Conservation (phyloP, 73 alveolate species). For the Symbiodinium natans region DNA sequence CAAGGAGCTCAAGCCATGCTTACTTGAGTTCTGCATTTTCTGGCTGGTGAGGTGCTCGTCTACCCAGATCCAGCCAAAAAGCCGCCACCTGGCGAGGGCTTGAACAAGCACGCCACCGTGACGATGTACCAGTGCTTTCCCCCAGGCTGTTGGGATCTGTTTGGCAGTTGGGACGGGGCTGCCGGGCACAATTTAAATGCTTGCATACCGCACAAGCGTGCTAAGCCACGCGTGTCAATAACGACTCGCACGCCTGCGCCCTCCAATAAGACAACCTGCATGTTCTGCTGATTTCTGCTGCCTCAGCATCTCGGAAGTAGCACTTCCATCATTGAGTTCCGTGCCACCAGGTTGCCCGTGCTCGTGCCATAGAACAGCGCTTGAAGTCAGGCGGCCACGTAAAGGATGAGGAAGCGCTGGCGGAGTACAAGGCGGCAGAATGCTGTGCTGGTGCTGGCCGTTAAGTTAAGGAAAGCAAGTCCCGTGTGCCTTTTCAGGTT, state of each 20-base stretch:
- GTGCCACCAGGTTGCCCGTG: neutral
- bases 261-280: neutral
- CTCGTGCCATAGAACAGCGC: neutral
- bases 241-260: neutral
- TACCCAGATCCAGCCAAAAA: slow-evolving; percentile 45
- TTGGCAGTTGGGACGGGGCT: neutral
- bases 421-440: slow-evolving; percentile 53
- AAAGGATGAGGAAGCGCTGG: neutral
- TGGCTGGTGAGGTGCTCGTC: no score
- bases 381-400: neutral
- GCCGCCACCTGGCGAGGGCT: slow-evolving; percentile 23
- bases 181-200: neutral
- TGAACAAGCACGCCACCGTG: slow-evolving; percentile 61
- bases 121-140: slow-evolving; percentile 79
- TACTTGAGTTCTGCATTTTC: no score
- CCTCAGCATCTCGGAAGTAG: neutral
- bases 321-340: no score
- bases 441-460: no score
- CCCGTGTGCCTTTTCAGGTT: no score
- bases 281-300: neutral
- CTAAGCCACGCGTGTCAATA: neutral
- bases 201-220: neutral
- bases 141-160: slow-evolving; percentile 8
- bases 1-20: no score
- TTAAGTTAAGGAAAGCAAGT: no score